Evolutionary conservation across 305 asterid species (phyloP).

Genomic region (Coffea humblotiana): DNA sequence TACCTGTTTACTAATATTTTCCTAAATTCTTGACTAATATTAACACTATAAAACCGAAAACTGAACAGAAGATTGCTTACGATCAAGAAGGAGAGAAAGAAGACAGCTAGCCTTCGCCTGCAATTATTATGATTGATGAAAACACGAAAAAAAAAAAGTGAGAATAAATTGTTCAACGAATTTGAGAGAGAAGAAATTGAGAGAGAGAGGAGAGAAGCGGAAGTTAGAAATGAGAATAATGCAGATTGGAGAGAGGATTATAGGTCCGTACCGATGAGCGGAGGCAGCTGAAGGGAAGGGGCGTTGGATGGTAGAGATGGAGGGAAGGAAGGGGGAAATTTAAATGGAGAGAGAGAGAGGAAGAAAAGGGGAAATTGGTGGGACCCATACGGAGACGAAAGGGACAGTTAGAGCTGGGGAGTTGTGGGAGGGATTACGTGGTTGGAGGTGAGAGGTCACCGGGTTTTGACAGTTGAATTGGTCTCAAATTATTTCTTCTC

Average conservation of each 20-base stretch:
- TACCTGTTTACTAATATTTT: too few relatives aligned
- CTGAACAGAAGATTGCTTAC: neutral
- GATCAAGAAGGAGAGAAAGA: neutral
- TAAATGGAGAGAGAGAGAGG: constrained; percentile 1
- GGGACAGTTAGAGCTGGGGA: neutral
- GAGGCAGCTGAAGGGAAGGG: neutral
- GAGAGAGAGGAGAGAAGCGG: neutral
- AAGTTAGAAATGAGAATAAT: neutral
- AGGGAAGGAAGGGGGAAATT: constrained; percentile 5
- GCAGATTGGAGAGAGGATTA: neutral
- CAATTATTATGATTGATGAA: neutral
- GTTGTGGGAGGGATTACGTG: neutral
- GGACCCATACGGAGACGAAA: neutral
- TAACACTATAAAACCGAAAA: neutral
- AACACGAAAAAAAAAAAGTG: neutral
- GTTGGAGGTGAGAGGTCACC: too few relatives aligned
- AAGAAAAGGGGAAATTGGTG: neutral
- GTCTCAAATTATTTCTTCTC: too few relatives aligned
- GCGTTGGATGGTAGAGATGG: neutral
- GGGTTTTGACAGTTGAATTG: too few relatives aligned
- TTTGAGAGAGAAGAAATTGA: neutral
- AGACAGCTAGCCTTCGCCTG: constrained; percentile 6
- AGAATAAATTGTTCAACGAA: neutral
- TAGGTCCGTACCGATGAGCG: constrained; percentile 4
- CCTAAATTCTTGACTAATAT: neutral